Percentiles rank a stretch among this genome's conserved stretches.
phyloP scores from a whole-genome alignment of 768 basidiomycete species.

The Fistulinella prunicolor region DNA sequence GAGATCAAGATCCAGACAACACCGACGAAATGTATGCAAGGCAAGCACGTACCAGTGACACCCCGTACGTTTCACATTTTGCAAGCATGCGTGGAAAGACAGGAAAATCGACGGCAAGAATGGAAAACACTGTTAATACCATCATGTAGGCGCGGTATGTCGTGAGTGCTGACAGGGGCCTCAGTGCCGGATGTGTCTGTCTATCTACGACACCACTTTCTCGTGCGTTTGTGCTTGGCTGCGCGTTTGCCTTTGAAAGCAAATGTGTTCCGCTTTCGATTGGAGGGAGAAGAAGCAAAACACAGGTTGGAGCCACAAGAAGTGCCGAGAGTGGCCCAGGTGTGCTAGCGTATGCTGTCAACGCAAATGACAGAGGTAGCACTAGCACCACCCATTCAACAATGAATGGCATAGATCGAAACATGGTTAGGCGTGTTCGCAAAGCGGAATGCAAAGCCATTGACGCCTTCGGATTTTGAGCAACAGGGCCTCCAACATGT shows the following conservation, averaged over 20 bases:
- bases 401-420: constrained; percentile 37
- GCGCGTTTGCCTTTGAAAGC: constrained; percentile 39
- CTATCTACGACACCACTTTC: not conserved
- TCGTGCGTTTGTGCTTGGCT: not conserved
- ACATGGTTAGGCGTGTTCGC: constrained; percentile 44
- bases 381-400: constrained; percentile 65
- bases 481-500: not conserved
- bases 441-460: constrained; percentile 67
- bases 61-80: constrained; percentile 93
- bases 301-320: constrained; percentile 43
- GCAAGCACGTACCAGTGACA: constrained; percentile 69
- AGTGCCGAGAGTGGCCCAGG: constrained; percentile 51
- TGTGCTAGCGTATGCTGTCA: constrained; percentile 69
- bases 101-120: constrained; percentile 94
- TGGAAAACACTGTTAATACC: constrained; percentile 84
- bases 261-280: constrained; percentile 47
- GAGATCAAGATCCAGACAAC: not conserved
- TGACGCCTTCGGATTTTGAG: constrained; percentile 52
- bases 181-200: constrained; percentile 7
- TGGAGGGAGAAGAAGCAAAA: constrained; percentile 45
- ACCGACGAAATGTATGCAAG: not conserved
- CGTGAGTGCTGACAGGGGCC: constrained; percentile 73
- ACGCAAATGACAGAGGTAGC: constrained; percentile 74
- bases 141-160: constrained; percentile 94
- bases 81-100: constrained; percentile 86